Evolutionary conservation across 306 rosid genomes (phyloP), one percentile per base, ranked within the genome.

Genomic region (Gynostemma pentaphyllum): DNA sequence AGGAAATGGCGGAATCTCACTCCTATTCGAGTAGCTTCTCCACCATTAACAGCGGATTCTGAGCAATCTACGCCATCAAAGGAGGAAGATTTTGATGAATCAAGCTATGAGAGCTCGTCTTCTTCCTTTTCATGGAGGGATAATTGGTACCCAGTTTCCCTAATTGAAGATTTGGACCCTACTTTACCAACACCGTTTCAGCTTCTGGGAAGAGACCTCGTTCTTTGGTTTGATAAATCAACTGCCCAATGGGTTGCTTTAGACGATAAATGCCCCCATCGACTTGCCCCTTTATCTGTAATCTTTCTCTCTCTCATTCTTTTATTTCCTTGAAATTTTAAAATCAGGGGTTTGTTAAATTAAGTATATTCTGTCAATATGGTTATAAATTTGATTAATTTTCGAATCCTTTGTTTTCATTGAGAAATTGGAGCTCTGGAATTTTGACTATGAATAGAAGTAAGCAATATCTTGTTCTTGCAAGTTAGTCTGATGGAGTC

Each of bases 91-190:
- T 84, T 76, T 23, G 85, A 76, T 32, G 89, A 78, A 16, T 23
- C 57, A 2, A 70, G 67, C 1, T 80, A 79, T 2, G 95, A 79
- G 51, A 79, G 73, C 68, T 85, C 91, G 7, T 53, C 79, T 19
- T 70, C 87, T 0, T 84, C 86, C 60, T 92, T 92, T 69, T 62
- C 79, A 13, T 92, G 98, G 98, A 88, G 88, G 67, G 98, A 84
- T 82, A 96, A 92, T n/a, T 92, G 98, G 98, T 92, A 92, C 82
- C 98, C 98, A 2, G 88, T 88, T 81, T 92, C 96, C 12, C 60
- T 92, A 60, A 76, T 86, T 18, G 98, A 92, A 74, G 98, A 91
- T 80, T 78, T 91, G 72, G 82, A 88, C 71, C 81, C 96, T 61
- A 21, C 66, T 0, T 66, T 78, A 53, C 95, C 98, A 0, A 88